Conservation (phyloP, 129 eudicot species). For the Pseudognaphalium luteoalbum region DNA sequence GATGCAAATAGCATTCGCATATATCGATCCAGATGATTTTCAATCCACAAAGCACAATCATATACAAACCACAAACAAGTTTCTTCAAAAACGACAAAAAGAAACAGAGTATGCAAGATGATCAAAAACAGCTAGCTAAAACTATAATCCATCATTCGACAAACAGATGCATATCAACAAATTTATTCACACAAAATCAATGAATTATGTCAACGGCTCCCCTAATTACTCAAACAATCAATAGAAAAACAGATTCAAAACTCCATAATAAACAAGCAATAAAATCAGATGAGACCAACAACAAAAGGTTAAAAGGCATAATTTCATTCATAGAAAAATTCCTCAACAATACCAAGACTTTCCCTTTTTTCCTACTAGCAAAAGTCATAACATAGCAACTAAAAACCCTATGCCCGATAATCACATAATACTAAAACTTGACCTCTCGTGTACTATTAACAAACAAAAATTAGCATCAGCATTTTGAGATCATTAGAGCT, state of each 20-base stretch:
- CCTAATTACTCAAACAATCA: neutral
- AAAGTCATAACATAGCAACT: too few relatives aligned
- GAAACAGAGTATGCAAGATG: neutral
- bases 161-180: neutral
- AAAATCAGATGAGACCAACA: neutral
- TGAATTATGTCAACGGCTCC: neutral
- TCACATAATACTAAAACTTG: neutral
- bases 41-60: neutral
- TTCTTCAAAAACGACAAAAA: too few relatives aligned
- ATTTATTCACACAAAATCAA: neutral
- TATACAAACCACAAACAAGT: neutral
- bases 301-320: neutral
- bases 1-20: neutral
- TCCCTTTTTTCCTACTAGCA: too few relatives aligned
- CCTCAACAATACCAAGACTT: neutral
- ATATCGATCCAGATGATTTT: neutral
- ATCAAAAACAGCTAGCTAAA: neutral
- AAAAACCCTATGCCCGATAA: neutral
- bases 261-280: neutral
- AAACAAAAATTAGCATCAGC: neutral
- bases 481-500: neutral
- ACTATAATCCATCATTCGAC: neutral
- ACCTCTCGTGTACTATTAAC: neutral
- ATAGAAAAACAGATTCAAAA: neutral
- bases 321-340: neutral